A percentile compares a stretch with the other conserved stretches of the same genome.
phyloP scores from a whole-genome alignment of 2,329 filamentous ascomycete genomes.

The Colletotrichum camelliae region DNA sequence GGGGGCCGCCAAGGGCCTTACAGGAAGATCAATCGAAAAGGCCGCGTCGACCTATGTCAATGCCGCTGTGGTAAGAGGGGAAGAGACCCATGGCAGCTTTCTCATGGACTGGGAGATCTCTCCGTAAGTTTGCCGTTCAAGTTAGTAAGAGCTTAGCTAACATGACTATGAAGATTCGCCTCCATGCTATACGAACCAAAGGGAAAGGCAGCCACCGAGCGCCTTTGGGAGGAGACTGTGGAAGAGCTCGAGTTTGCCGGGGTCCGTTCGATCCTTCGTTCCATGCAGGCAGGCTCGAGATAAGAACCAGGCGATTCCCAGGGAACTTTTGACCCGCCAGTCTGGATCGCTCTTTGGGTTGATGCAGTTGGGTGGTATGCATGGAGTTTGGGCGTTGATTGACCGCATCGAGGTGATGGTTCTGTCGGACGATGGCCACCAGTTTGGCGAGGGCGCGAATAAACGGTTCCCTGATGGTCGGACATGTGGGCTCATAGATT shows the following conservation, averaged over 20 bases:
- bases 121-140: conserved; percentile 39
- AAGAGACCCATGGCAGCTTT: conserved; percentile 54
- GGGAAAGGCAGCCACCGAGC: neutral
- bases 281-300: neutral
- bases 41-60: conserved; percentile 53
- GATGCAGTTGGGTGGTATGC: neutral
- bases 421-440: neutral
- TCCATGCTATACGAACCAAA: conserved; percentile 16
- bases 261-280: conserved; percentile 17
- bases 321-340: neutral
- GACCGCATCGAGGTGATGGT: neutral
- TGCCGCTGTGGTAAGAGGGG: conserved; percentile 46
- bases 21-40: conserved; percentile 33
- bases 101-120: conserved; percentile 50
- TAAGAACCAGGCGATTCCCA: neutral
- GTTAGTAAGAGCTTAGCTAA: neutral
- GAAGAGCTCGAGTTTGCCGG: conserved; percentile 23
- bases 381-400: neutral
- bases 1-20: conserved; percentile 22
- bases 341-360: neutral
- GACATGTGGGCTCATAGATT: neutral
- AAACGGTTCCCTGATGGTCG: neutral
- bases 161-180: conserved; percentile 30
- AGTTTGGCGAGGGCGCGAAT: neutral
- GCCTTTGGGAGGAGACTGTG: conserved; percentile 24